Base-by-base conservation (phyloP, 805 yeast species). In the Pichia gijzeniarum region DNA sequence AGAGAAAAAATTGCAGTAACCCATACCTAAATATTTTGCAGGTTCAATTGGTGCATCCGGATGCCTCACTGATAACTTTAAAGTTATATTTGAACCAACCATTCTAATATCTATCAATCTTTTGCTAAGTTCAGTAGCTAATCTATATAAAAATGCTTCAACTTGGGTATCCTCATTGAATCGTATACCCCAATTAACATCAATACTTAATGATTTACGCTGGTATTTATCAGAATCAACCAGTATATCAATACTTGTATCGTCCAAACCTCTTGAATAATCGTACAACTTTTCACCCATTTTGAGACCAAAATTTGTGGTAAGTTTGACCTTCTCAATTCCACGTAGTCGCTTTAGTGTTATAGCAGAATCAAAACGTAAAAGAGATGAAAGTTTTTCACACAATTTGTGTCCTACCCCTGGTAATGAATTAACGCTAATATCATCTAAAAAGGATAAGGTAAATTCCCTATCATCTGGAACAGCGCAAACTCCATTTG, bases 111-210 rank as follows among this genome's bases (percentile, higher is more conserved):
- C 70, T 1, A 62, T 49, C 45, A 89, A 57, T 43, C 95, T 69
- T 0, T 62, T 50, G 41, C 72, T 65, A 41, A 93, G 57, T 55
- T 88, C 96, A 27, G 64, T 62, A 1, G 83, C 69, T 40, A 89
- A 63, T 17, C 74, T 64, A 31, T 69, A 64, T 9, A 87, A 57
- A 56, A 91, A 93, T 4, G 45, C 52, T 50, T 83, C 90, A 20
- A 83, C 76, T 57, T 91, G 87, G 0, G 63, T 60, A 27, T 74
- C 68, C 1, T 67, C 67, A 28, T 78, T 74, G 52, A 90, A 84
- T 40, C 98, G 60, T 1, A 91, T 85, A 0, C 96, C 98, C 82
- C 88, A 91, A 50, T 88, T 86, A 22, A 91, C 82, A 58, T 91
- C 98, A 4, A 89, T 84, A 0, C 95, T 87, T 0, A 91, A 74